These are phyloP conservation scores for Gracilaria gracilis DNA, from an alignment of 23 red algal genomes.

Conservation along the genomic window DNA sequence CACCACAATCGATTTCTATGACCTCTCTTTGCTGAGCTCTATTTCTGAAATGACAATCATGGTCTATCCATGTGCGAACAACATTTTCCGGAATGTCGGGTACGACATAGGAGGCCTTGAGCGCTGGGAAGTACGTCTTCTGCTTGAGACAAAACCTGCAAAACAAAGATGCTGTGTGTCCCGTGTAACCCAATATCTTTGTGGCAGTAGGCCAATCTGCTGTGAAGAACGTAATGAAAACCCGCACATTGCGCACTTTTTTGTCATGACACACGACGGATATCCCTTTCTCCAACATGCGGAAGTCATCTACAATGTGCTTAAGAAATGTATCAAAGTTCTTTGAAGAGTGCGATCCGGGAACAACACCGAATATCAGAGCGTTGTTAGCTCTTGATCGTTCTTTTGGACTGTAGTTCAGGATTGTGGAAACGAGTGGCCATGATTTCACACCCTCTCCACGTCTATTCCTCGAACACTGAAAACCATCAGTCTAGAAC, in stretches of 20 bases:
- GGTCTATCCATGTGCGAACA: not conserved
- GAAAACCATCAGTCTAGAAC: conserved; percentile 25
- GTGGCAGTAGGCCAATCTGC: conserved; percentile 19
- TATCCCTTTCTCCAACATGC: not conserved
- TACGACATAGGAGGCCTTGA: not conserved
- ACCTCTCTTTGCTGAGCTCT: not conserved
- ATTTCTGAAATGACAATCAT: not conserved
- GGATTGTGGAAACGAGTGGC: conserved; percentile 1
- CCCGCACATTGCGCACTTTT: not conserved
- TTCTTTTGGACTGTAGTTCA: not conserved
- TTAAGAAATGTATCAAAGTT: conserved; percentile 9
- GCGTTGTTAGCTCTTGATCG: not conserved
- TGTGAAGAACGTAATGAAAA: not conserved
- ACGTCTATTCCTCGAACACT: conserved; percentile 2
- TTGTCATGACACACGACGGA: not conserved
- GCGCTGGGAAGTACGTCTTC: not conserved
- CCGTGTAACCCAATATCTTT: conserved; percentile 10
- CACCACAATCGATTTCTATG: not conserved
- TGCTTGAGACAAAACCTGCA: conserved; percentile 18
- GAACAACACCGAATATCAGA: not conserved
- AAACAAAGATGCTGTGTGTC: conserved; percentile 14
- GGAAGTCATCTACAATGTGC: not conserved
- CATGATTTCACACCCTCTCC: not conserved
- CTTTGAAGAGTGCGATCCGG: not conserved
- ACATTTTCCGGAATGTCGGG: not conserved